Evolutionary conservation across 2,329 filamentous ascomycete species (phyloP), one percentile per base, ranked within the genome.

Genomic region (Didymella pinodella): DNA sequence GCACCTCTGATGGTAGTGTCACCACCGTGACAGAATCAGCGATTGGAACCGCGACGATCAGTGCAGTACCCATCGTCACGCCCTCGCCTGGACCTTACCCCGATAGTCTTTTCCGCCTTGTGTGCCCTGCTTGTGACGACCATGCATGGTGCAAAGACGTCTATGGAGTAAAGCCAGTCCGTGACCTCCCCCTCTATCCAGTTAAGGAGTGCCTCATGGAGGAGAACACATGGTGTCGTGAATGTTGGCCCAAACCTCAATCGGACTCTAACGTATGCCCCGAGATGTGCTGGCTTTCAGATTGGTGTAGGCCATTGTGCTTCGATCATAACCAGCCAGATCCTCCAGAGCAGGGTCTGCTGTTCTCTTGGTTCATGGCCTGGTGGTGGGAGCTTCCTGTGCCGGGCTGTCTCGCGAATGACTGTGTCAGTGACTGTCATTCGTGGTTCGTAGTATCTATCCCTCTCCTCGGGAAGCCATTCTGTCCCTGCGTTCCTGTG

Each of bases 401-500:
- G 12, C 34, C 43, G 6, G 47, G 48, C 1, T 67, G 65, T 25
- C 51, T 54, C n/a, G 57, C 59, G 0, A 63, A 63, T 6, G 44
- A 65, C 40, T 68, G 66, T 34, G 16, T 58, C 20, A 26, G 22
- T 4, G 59, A 63, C 1, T 65, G 63, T 25, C 4, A 31, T 1
- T 16, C 34, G 2, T 63, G 62, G 59, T 54, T 48, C 20, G 26
- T 43, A 6, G 2, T 53, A 20, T 61, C 54, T 1, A 57, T 67
- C 10, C 20, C 60, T 1, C 2, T 51, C 4, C 20, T 62, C 29
- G 66, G 63, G 49, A 45, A 58, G 2, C 61, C 65, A 7, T 1
- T 63, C 26, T 67, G 65, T 34, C 54, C 58, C 8, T 67, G 65
- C 25, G 38, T 57, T 3, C 54, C 51, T 10, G 40, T 31, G 20